These are phyloP conservation scores for Monilinia aucupariae DNA, from an alignment of 2,329 filamentous ascomycete genomes.

Conservation along the genomic window DNA sequence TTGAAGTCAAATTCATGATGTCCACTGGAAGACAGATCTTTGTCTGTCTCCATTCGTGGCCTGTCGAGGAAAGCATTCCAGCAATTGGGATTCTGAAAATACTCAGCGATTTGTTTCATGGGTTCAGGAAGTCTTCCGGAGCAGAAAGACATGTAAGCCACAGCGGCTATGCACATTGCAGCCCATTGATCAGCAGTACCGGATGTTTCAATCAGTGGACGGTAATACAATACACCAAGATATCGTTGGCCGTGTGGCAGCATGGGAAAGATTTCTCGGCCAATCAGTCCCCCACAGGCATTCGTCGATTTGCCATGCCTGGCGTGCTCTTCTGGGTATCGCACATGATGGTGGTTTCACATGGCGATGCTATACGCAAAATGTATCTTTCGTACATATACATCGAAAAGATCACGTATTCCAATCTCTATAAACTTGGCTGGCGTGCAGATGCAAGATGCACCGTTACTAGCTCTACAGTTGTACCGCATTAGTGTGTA, in stretches of 20 bases:
- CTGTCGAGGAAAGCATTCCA: not conserved
- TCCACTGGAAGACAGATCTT: slow-evolving; percentile 3
- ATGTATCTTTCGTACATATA: slow-evolving; percentile 3
- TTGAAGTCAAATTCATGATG: slow-evolving; percentile 3
- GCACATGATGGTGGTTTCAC: not conserved
- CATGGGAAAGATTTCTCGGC: not conserved
- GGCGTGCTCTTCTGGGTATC: not conserved
- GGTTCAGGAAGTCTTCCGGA: slow-evolving; percentile 15
- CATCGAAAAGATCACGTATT: not conserved
- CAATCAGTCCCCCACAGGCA: not conserved
- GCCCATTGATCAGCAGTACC: slow-evolving; percentile 6
- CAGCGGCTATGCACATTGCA: slow-evolving; percentile 13
- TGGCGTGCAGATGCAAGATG: slow-evolving; percentile 14
- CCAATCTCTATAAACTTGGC: not conserved
- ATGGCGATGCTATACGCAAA: not conserved
- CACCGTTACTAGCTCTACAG: slow-evolving; percentile 6
- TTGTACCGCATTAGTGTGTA: slow-evolving; percentile 2
- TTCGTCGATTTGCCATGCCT: not conserved
- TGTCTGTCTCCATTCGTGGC: not conserved
- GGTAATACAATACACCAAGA: not conserved
- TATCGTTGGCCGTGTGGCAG: not conserved
- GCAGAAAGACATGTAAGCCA: not conserved
- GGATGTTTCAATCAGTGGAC: not conserved
- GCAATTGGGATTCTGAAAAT: not conserved
- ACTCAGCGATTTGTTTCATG: not conserved